Evolutionary conservation across 2,329 filamentous ascomycete genomes (phyloP).

Genomic region (Penicillium sp.): DNA sequence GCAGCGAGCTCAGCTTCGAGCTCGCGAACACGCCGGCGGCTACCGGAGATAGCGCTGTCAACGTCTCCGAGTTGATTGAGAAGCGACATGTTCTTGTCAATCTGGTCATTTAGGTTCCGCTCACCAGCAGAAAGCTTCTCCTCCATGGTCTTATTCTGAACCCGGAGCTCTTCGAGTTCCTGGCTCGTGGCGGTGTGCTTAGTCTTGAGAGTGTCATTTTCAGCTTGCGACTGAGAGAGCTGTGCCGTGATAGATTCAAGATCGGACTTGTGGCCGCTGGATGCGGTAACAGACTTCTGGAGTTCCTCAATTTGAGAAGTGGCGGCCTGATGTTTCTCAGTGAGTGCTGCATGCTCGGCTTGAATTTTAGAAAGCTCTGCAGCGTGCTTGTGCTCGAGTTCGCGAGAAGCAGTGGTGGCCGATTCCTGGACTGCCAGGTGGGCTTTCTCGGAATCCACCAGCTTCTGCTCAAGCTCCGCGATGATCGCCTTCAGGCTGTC

Average conservation of each 20-base stretch:
- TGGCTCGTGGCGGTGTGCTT: conserved; percentile 34
- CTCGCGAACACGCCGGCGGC: conserved; percentile 43
- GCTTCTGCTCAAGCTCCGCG: conserved; percentile 65
- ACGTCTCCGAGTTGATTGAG: conserved; percentile 45
- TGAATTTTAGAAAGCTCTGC: conserved; percentile 52
- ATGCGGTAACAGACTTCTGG: conserved; percentile 77
- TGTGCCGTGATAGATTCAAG: conserved; percentile 66
- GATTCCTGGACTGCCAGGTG: conserved; percentile 48
- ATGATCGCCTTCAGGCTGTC: conserved; percentile 47
- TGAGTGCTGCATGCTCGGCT: conserved; percentile 51
- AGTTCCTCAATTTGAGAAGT: conserved; percentile 74
- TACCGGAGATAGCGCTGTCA: conserved; percentile 39
- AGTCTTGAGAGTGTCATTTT: conserved; percentile 35
- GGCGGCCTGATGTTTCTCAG: conserved; percentile 41
- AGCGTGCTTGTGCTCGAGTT: conserved; percentile 39
- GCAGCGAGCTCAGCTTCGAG: conserved; percentile 44
- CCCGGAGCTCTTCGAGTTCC: conserved; percentile 38
- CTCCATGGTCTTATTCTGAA: conserved; percentile 35
- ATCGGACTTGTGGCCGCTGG: conserved; percentile 72
- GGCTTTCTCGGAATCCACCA: conserved; percentile 58
- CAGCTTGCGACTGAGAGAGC: conserved; percentile 38
- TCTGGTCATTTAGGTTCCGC: conserved; percentile 43
- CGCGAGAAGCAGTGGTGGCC: conserved; percentile 26
- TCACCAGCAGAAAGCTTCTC: conserved; percentile 40
- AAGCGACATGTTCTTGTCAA: conserved; percentile 47